Evolutionary conservation across 352 stramenopile genomes (phyloP).

Genomic region (Elongisporangium prolatum): DNA sequence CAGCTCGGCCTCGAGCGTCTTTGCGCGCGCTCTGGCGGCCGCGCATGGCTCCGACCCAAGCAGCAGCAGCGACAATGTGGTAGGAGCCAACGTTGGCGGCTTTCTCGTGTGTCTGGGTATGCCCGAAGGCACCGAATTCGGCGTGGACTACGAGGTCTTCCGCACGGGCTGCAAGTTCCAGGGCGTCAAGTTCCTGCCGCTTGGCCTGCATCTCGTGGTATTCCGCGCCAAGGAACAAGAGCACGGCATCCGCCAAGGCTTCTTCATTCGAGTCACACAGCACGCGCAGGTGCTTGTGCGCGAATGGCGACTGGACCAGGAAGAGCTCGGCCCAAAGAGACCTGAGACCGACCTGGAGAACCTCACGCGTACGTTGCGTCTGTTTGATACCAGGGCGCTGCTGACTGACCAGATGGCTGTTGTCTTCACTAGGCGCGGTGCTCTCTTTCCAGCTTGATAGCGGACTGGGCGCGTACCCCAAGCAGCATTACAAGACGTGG

Average conservation of each 20-base stretch:
- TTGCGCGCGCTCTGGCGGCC: conserved; percentile 28
- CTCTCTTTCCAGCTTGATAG: conserved; percentile 77
- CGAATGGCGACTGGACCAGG: conserved; percentile 71
- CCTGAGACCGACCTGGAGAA: conserved; percentile 60
- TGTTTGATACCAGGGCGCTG: background rate
- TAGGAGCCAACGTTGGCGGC: conserved; percentile 28
- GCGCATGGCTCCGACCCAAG: conserved; percentile 2
- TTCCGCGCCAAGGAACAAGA: conserved; percentile 75
- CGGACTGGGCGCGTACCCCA: conserved; percentile 71
- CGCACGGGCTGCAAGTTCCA: conserved; percentile 74
- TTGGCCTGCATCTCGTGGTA: conserved; percentile 79
- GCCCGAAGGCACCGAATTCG: conserved; percentile 72
- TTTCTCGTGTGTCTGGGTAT: conserved; percentile 85
- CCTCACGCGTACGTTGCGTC: conserved; percentile 47
- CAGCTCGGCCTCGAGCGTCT: conserved; percentile 25
- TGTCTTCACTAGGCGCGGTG: conserved; percentile 38
- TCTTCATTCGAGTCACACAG: conserved; percentile 65
- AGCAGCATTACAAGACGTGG: conserved; percentile 73
- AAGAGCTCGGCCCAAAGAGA: conserved; percentile 61
- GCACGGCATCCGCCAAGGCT: conserved; percentile 77
- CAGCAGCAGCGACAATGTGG: background rate
- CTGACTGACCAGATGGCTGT: background rate
- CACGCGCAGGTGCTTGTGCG: conserved; percentile 66
- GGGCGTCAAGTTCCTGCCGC: conserved; percentile 81
- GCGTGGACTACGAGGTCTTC: conserved; percentile 85